These are phyloP conservation scores for Populus tomentosa DNA, from an alignment of 441 rosid genomes.

Conservation along the genomic window DNA sequence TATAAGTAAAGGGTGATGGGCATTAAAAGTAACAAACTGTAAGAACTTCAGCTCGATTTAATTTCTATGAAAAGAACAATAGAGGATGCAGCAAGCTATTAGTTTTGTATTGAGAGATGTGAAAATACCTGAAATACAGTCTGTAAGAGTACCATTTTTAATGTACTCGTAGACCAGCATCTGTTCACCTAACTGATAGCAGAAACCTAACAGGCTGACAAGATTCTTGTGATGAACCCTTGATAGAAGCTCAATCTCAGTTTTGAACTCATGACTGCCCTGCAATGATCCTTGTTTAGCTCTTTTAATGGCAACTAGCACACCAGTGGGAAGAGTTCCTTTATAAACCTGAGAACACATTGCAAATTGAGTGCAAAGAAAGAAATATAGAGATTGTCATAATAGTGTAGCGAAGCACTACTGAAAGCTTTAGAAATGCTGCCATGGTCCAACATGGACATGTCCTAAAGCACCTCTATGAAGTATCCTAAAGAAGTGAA, in stretches of 20 bases:
- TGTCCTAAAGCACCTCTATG: too few species aligned
- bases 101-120: too few species aligned
- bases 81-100: too few species aligned
- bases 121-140: constrained; percentile 56
- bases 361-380: neutral
- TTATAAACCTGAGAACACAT: constrained; percentile 53
- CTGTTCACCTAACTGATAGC: constrained; percentile 64
- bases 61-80: too few species aligned
- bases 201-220: constrained; percentile 58
- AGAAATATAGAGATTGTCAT: neutral
- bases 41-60: too few species aligned
- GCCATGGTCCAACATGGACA: too few species aligned
- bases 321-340: constrained; percentile 55
- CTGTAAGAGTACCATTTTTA: constrained; percentile 62
- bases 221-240: constrained; percentile 79
- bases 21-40: too few species aligned
- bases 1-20: too few species aligned
- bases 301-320: constrained; percentile 62
- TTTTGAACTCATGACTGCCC: constrained; percentile 74
- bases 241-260: constrained; percentile 82
- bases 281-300: constrained; percentile 81
- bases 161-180: constrained; percentile 69
- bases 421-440: too few species aligned
- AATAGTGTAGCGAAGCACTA: too few species aligned
- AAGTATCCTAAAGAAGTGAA: too few species aligned